phyloP scores from a whole-genome alignment of 2,329 filamentous ascomycete species.

The Fusarium newnesense region DNA sequence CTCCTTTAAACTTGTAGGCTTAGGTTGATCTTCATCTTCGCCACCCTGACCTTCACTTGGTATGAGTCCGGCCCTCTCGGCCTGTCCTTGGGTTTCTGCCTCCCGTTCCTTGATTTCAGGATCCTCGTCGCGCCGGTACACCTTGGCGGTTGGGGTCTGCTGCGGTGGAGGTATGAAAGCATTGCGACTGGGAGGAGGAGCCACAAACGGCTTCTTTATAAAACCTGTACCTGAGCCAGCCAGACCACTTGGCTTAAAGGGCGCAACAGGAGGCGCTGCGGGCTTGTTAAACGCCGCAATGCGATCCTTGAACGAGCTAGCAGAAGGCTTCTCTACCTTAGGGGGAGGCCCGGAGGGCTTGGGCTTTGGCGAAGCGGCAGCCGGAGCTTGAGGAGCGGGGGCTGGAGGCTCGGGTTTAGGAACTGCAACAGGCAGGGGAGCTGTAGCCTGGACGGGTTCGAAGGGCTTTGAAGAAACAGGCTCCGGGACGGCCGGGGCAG shows the following conservation, averaged over 20 bases:
- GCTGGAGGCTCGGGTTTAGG: constrained; percentile 49
- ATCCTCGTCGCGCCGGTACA: constrained; percentile 90
- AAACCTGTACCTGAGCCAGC: constrained; percentile 71
- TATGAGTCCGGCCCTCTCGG: constrained; percentile 74
- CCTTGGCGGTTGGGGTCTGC: constrained; percentile 75
- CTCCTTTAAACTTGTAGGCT: constrained; percentile 93
- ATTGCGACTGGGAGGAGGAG: constrained; percentile 91
- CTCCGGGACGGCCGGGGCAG: constrained; percentile 46
- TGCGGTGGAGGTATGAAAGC: constrained; percentile 84
- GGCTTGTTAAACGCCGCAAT: constrained; percentile 98
- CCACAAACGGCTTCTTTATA: constrained; percentile 96
- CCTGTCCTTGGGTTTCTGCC: constrained; percentile 72
- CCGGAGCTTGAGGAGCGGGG: constrained; percentile 42
- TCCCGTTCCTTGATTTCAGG: constrained; percentile 74
- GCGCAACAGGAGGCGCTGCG: constrained; percentile 84
- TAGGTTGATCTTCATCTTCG: constrained; percentile 82
- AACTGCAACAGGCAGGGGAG: constrained; percentile 29
- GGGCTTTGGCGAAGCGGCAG: constrained; percentile 45
- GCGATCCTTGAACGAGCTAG: constrained; percentile 88
- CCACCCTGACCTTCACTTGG: constrained; percentile 58
- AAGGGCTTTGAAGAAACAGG: constrained; percentile 46
- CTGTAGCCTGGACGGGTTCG: constrained; percentile 49
- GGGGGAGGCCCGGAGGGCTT: constrained; percentile 72
- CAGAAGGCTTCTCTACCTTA: constrained; percentile 75
- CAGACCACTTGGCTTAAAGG: constrained; percentile 82